Percentiles rank a stretch among this genome's conserved stretches.
phyloP scores from a whole-genome alignment of 2,329 filamentous ascomycete species.

The Zymoseptoria crescenta region DNA sequence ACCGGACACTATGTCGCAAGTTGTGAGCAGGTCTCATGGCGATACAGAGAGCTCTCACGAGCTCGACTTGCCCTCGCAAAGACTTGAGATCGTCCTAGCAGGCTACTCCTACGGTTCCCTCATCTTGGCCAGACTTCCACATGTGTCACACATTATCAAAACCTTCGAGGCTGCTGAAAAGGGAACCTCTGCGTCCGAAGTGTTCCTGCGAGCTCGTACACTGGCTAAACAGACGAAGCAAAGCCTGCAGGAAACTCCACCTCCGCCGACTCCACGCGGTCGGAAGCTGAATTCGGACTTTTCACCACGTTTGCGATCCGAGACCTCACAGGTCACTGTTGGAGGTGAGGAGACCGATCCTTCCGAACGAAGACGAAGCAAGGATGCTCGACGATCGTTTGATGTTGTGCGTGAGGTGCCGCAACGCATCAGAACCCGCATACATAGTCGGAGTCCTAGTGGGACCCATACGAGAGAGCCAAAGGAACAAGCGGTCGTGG shows the following conservation, averaged over 20 bases:
- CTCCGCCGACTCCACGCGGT: constrained; percentile 29
- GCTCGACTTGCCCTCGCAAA: not conserved
- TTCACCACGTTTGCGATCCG: not conserved
- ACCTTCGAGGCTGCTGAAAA: constrained; percentile 47
- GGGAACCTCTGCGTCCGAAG: constrained; percentile 58
- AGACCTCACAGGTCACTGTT: constrained; percentile 23
- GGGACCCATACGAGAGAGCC: constrained; percentile 30
- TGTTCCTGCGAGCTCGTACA: constrained; percentile 60
- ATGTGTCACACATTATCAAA: constrained; percentile 47
- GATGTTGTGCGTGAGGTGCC: constrained; percentile 35
- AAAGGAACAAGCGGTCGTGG: not conserved
- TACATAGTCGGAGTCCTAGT: constrained; percentile 9
- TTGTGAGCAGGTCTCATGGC: not conserved
- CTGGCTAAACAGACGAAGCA: constrained; percentile 57
- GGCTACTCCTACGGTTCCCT: constrained; percentile 92
- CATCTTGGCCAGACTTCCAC: constrained; percentile 65
- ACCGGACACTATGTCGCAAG: constrained; percentile 1
- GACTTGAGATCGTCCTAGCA: constrained; percentile 48
- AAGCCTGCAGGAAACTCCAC: constrained; percentile 29
- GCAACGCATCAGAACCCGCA: constrained; percentile 24
- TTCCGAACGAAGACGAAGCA: constrained; percentile 34
- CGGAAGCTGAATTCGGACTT: constrained; percentile 10
- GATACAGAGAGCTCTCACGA: not conserved
- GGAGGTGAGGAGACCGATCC: constrained; percentile 43
- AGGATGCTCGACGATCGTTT: constrained; percentile 31